phyloP scores from a whole-genome alignment of 345 rosid genomes.

The Citrus sp. region DNA sequence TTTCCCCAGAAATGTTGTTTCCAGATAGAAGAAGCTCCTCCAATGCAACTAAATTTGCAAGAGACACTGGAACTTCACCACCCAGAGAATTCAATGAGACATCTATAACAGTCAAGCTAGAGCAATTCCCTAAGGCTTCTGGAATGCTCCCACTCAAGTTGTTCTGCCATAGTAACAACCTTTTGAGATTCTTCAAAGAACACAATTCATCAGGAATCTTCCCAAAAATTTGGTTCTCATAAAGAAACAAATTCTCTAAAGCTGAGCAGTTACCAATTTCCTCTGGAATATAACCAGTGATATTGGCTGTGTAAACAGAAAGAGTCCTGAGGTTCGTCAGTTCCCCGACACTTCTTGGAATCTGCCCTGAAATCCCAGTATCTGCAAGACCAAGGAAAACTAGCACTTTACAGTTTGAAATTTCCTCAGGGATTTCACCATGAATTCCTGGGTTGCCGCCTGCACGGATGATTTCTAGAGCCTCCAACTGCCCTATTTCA shows the following conservation, averaged over 20 bases:
- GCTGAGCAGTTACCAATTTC: conserved; percentile 55
- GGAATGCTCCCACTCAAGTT: conserved; percentile 51
- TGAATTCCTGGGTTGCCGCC: conserved; percentile 61
- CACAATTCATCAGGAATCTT: conserved; percentile 50
- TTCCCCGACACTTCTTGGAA: conserved; percentile 54
- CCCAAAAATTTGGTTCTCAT: conserved; percentile 53
- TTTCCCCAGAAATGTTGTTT: conserved; percentile 50
- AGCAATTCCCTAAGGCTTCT: conserved; percentile 39
- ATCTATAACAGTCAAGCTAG: conserved; percentile 45
- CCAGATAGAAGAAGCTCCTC: conserved; percentile 61
- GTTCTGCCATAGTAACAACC: conserved; percentile 64
- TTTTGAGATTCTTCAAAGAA: conserved; percentile 43
- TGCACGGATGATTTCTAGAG: conserved; percentile 48
- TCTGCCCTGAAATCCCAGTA: conserved; percentile 53
- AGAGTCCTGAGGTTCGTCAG: conserved; percentile 53
- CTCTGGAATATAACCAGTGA: conserved; percentile 52
- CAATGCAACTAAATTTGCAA: conserved; percentile 37
- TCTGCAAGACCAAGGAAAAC: conserved; percentile 62
- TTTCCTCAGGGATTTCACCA: conserved; percentile 57
- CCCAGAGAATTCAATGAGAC: conserved; percentile 53
- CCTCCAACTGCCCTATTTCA: conserved; percentile 41
- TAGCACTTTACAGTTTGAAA: conserved; percentile 49
- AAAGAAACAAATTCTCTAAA: conserved; percentile 53
- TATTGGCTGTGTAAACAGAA: conserved; percentile 59
- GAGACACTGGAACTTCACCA: conserved; percentile 47